Evolutionary conservation across 163 green algal genomes (phyloP), one percentile per base, ranked within the genome.

Genomic region (Chloroidium sp.): DNA sequence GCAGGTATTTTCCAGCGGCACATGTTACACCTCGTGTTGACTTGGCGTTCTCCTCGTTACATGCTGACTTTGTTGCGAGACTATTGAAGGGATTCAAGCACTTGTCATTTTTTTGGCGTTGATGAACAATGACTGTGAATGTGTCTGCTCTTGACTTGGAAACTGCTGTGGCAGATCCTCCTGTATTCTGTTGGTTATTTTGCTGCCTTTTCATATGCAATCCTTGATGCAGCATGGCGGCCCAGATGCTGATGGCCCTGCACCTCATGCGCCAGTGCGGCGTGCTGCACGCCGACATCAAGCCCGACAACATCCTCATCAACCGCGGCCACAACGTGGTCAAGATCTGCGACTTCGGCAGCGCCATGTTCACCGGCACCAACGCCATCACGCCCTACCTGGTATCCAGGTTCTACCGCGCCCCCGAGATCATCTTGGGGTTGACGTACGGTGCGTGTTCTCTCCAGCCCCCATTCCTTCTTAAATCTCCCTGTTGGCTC

Each of bases 351-450:
- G 89, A 92, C 87, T 97, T 99, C 88, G 96, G 96, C 13, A 94
- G 84, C 2, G 96, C 96, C 69, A 98, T 99, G 94, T 92, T 97
- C 60, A 69, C 77, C 74, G 89, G 94, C 1, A 92, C 98, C 80
- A 98, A 98, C 80, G 95, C 98, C 79, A 90, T 97, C 79, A 99
- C 96, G 72, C 96, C 96, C 2, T 99, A 99, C 90, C 91, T 99
- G 0, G 91, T 97, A 6, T 97, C 90, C 36, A 90, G 96, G 80
- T 99, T 98, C 90, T 99, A 99, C 87, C 90, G 96, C 59, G 82
- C 95, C 0, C 96, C 96, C 1, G 87, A 92, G 81, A 82, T 97
- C 85, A 95, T 98, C 62, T 89, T 98, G 77, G 94, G 94, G 13
- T 87, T 97, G 78, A 87, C 88, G 36, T 97, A 98, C 69, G 90